Evolutionary conservation across 352 stramenopile genomes (phyloP), one percentile per base, ranked within the genome.

Genomic region (Aphanomyces cochlioides): DNA sequence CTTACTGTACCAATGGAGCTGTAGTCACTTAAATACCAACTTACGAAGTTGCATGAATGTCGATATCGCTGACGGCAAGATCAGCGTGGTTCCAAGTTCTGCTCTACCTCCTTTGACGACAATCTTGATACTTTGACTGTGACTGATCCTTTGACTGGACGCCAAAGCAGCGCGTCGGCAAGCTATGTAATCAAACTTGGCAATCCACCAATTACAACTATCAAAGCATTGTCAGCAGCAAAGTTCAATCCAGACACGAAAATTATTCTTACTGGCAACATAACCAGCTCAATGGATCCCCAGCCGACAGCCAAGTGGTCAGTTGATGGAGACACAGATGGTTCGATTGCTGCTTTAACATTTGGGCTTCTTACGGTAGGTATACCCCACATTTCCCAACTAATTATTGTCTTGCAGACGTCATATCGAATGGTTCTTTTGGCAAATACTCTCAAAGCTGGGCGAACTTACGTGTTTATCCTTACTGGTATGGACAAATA

Each of bases 221-320:
- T 90, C 38, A 80, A 85, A 8, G 67, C 80, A 3, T 57, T 90
- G 1, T 47, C 53, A 0, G 69, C 63, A 1, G 50, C 75, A 5
- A 89, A 89, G 48, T 79, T 89, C 1, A 90, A 90, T 53, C 38
- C 45, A 5, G 87, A 89, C 56, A 78, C 83, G 45, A 80, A 82
- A 4, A 75, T 88, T 4, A 48, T 90, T 3, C 63, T 90, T 17
- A 81, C 83, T 36, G 79, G 80, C 5, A 78, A 68, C 12, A 77
- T 85, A 2, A 63, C 61, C 3, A 89, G 79, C 15, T 85, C 83
- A 56, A 57, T 88, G 1, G 74, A 79, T 4, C 59, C 88, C 3
- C 73, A 41, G 12, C 79, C 74, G 36, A 80, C 73, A 0, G 77
- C 36, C 3, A 4, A 82, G 43, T 90, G 83, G 83, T 77, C 75